phyloP scores from a whole-genome alignment of 73 alveolate species.

The Blepharisma stoltei region DNA sequence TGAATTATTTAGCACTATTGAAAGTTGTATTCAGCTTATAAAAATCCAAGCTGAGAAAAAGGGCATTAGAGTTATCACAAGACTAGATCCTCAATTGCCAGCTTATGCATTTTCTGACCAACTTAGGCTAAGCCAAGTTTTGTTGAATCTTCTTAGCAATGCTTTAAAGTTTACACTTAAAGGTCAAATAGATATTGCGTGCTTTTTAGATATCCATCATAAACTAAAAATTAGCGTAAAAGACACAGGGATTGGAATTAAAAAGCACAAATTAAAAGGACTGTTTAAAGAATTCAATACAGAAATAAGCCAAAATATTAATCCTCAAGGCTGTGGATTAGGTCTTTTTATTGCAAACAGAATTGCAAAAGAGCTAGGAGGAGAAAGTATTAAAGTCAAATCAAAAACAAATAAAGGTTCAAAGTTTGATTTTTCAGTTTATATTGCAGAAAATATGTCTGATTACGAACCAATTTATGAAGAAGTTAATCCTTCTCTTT shows the following conservation, averaged over 20 bases:
- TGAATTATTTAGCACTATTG: not conserved
- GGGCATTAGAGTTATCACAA: constrained; percentile 29
- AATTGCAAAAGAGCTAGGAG: not conserved
- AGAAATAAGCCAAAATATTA: not conserved
- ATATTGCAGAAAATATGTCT: not conserved
- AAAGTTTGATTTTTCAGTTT: not conserved
- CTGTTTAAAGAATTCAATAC: not conserved
- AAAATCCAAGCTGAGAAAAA: constrained; percentile 32
- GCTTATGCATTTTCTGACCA: constrained; percentile 23
- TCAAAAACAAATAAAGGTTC: not conserved
- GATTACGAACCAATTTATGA: not conserved
- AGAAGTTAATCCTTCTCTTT: not conserved
- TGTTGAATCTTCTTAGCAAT: constrained; percentile 39
- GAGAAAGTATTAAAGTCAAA: not conserved
- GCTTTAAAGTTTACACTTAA: constrained; percentile 42
- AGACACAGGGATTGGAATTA: constrained; percentile 9
- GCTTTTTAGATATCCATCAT: too few species aligned
- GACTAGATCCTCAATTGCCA: not conserved
- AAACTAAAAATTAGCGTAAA: not conserved
- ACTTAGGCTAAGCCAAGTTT: constrained; percentile 36
- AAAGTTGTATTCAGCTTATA: constrained; percentile 25
- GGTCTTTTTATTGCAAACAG: not conserved
- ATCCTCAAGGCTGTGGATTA: constrained; percentile 1
- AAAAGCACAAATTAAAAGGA: not conserved
- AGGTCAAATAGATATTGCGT: constrained; percentile 29